Evolutionary conservation across 2,329 filamentous ascomycete genomes (phyloP), one percentile per base, ranked within the genome.

Genomic region (Aspergillus sp.): DNA sequence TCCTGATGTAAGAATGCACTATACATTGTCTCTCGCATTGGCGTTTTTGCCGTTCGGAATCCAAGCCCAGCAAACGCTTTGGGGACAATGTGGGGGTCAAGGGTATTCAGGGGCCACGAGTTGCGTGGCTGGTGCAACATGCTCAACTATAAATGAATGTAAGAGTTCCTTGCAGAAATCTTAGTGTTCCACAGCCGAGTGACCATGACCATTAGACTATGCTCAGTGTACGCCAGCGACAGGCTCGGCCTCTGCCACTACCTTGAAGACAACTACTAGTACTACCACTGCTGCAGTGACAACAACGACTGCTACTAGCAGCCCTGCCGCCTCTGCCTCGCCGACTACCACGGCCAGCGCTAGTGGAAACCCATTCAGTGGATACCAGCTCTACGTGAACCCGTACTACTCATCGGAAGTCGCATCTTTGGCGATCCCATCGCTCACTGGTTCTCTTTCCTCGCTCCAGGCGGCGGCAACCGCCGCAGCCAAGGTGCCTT

Each of bases 391-490:
- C 49, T 84, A 83, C 61, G 79, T 78, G 30, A 84, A 84, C 66
- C 76, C 81, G 3, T 84, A 81, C 72, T 85, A 85, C 70, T 76
- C 81, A 4, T 82, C 81, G 4, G 82, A 85, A 65, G 79, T 85
- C 32, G 78, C 79, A 57, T 81, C 72, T 38, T 75, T 82, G 17
- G 89, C 89, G 7, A 82, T 90, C 17, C 88, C 89, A 8, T 85
- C 84, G n/a, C 75, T 91, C 61, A 84, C 84, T 8, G 81, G 32
- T 15, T 36, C 83, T 5, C 48, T 51, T 19, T 45, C n/a, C 8
- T 79, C 84, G 25, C 76, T 84, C 70, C 81, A 81, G 15, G 81
- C 84, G 17, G 82, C 78, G 25, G 81, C 82, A 1, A 75, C 72
- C 25, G 70, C 70, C n/a, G 82, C 80, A 9, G 82, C 82, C 12